These are phyloP conservation scores for Ascosphaera apis DNA, from an alignment of 2,329 filamentous ascomycete genomes.

Conservation along the genomic window DNA sequence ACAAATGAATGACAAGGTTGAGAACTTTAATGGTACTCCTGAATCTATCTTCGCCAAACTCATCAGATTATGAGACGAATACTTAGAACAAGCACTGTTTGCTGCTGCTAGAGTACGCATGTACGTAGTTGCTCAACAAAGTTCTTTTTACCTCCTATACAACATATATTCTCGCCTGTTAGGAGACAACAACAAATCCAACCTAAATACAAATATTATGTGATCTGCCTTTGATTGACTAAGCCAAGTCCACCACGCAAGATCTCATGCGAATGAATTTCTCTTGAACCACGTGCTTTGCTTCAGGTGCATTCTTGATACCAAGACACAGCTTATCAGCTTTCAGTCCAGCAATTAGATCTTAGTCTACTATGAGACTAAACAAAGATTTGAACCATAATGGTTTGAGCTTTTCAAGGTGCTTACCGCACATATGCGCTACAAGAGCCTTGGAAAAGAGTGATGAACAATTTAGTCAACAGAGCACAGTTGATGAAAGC, in stretches of 20 bases:
- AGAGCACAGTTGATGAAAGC: background rate
- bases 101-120: background rate
- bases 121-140: background rate
- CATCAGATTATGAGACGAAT: slow-evolving; percentile 1
- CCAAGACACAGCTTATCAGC: background rate
- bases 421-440: slow-evolving; percentile 1
- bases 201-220: background rate
- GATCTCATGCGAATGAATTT: slow-evolving; percentile 1
- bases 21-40: slow-evolving; percentile 1
- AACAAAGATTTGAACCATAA: background rate
- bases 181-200: background rate
- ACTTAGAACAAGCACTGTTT: slow-evolving; percentile 1
- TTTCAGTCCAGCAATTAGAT: background rate
- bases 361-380: background rate
- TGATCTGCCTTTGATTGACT: too few relatives aligned
- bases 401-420: slow-evolving; percentile 1
- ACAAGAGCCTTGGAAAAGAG: background rate
- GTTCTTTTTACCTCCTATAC: slow-evolving; percentile 1
- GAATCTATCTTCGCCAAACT: slow-evolving; percentile 1
- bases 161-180: background rate
- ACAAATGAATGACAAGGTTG: slow-evolving; percentile 1
- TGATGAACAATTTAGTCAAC: slow-evolving; percentile 2
- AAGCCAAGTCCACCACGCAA: background rate
- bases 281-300: slow-evolving; percentile 2
- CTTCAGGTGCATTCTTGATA: slow-evolving; percentile 1